These are phyloP conservation scores for Hygrophoropsis aurantiaca DNA, from an alignment of 768 basidiomycete genomes.

Conservation along the genomic window DNA sequence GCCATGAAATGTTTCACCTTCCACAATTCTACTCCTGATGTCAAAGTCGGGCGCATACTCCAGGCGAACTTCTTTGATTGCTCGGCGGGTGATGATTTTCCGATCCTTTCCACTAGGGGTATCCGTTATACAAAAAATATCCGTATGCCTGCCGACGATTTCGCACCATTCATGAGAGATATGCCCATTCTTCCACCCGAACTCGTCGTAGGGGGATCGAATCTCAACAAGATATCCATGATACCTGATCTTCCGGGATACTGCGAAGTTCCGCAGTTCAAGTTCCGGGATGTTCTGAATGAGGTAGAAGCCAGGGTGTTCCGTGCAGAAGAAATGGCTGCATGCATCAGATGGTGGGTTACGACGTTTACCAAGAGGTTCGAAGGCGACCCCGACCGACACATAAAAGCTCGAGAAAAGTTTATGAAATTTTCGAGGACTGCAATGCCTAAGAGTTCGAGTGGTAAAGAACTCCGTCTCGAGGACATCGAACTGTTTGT, in stretches of 20 bases:
- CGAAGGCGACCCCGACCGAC: constrained; percentile 22
- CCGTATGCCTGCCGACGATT: constrained; percentile 65
- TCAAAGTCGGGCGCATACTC: constrained; percentile 65
- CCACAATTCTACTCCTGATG: constrained; percentile 77
- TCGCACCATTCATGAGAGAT: constrained; percentile 70
- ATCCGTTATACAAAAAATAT: constrained; percentile 65
- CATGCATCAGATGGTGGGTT: constrained; percentile 84
- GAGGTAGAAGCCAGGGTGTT: constrained; percentile 72
- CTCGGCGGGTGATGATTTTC: constrained; percentile 47
- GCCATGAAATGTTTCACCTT: constrained; percentile 88
- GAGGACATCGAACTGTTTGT: constrained; percentile 64
- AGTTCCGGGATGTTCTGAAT: constrained; percentile 73
- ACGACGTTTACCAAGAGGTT: constrained; percentile 21
- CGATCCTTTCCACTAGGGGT: constrained; percentile 77
- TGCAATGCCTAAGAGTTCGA: constrained; percentile 20
- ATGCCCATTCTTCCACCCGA: constrained; percentile 55
- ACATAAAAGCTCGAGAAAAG: not conserved
- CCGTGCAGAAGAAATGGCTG: constrained; percentile 66
- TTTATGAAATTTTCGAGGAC: too few species aligned
- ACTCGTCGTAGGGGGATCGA: constrained; percentile 33
- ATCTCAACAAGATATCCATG: constrained; percentile 46
- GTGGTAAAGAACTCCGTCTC: constrained; percentile 60
- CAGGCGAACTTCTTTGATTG: constrained; percentile 78
- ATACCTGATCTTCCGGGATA: constrained; percentile 58
- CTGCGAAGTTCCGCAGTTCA: constrained; percentile 66